Evolutionary conservation across 345 rosid genomes (phyloP).

Genomic region (Syzygium aqueum): DNA sequence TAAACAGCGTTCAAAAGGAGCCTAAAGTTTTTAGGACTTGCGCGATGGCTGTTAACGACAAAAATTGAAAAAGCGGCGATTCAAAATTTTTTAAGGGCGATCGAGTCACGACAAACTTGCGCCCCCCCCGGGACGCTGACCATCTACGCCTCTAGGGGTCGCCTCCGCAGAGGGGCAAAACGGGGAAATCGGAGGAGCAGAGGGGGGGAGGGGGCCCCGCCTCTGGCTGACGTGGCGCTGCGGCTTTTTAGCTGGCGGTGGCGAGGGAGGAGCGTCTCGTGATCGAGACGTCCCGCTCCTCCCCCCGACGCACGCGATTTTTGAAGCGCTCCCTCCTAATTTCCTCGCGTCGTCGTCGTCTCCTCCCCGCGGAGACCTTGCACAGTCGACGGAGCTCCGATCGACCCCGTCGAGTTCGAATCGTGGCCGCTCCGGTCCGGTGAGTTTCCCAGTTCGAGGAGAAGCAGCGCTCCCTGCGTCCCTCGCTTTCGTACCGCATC

Average conservation of each 20-base stretch:
- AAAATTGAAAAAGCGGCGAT: not conserved
- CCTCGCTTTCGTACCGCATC: not conserved
- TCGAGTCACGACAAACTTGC: not conserved
- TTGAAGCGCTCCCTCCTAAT: not conserved
- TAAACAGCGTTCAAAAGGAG: not conserved
- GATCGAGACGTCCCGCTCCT: not conserved
- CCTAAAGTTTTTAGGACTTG: not conserved
- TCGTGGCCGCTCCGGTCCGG: not conserved
- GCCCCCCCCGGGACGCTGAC: not conserved
- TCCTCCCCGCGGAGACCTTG: not conserved
- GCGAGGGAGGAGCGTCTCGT: not conserved
- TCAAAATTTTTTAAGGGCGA: not conserved
- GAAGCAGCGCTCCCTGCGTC: not conserved
- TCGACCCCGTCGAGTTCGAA: not conserved
- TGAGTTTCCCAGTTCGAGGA: not conserved
- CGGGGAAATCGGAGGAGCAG: not conserved
- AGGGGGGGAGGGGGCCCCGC: not conserved
- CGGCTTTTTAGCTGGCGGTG: not conserved
- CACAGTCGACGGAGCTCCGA: not conserved
- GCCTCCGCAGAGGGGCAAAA: not conserved
- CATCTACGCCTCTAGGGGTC: not conserved
- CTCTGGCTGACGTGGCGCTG: not conserved
- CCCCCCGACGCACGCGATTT: not conserved
- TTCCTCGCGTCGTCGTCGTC: not conserved
- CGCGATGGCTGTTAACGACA: rapidly evolving